These are phyloP conservation scores for Musa schizocarpa DNA, from an alignment of 176 grass and related monocot genomes.

Conservation along the genomic window DNA sequence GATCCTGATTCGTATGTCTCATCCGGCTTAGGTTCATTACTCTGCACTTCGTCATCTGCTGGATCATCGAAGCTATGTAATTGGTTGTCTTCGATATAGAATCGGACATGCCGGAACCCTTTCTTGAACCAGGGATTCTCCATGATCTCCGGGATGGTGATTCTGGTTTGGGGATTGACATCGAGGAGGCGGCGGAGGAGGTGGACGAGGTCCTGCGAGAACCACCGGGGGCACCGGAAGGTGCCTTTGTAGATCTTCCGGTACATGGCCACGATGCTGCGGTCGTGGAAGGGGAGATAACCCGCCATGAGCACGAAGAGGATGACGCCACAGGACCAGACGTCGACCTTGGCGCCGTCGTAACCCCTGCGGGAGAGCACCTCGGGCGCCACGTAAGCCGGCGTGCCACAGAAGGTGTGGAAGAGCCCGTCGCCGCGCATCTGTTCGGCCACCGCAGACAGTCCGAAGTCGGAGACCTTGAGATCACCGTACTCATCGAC, in stretches of 20 bases:
- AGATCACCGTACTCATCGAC: constrained; percentile 73
- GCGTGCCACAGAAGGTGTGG: constrained; percentile 96
- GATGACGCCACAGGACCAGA: constrained; percentile 10
- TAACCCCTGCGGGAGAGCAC: constrained; percentile 75
- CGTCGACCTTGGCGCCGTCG: constrained; percentile 49
- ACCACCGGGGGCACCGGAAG: constrained; percentile 7
- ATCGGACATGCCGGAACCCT: constrained; percentile 2
- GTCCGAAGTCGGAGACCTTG: constrained; percentile 96
- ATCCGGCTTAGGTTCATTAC: neutral
- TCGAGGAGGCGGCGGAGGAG: constrained; percentile 3
- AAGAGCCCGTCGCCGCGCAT: constrained; percentile 73
- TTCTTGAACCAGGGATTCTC: constrained; percentile 6
- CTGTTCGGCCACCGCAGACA: constrained; percentile 85
- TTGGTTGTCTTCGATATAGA: constrained; percentile 5
- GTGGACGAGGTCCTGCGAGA: neutral
- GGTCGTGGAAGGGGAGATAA: constrained; percentile 2
- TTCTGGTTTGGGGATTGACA: constrained; percentile 2
- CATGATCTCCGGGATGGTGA: constrained; percentile 5
- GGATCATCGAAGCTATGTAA: neutral
- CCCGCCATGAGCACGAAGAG: constrained; percentile 6
- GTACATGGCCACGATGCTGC: constrained; percentile 7
- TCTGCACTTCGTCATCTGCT: neutral
- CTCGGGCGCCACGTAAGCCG: constrained; percentile 85
- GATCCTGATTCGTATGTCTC: constrained; percentile 1
- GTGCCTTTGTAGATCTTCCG: neutral